A percentile compares a stretch with the other conserved stretches of the same genome.
These are phyloP conservation scores for Seiridium cupressi DNA, from an alignment of 2,329 filamentous ascomycete species.

Conservation along the genomic window DNA sequence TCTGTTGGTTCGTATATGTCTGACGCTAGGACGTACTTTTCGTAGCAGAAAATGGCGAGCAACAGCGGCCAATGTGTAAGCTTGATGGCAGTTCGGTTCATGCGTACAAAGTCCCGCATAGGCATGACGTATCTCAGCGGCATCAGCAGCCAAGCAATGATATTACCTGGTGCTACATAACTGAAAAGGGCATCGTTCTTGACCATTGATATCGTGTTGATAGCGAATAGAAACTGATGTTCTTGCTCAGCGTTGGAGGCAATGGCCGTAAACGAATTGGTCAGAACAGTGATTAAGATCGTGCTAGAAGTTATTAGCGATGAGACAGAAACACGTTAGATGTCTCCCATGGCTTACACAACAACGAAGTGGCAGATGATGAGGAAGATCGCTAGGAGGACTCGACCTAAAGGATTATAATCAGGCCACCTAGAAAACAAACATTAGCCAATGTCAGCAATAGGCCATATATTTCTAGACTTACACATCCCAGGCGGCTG, in stretches of 20 bases:
- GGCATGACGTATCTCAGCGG: constrained; percentile 79
- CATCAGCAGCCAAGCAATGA: constrained; percentile 85
- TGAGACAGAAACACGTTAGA: neutral
- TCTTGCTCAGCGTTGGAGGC: constrained; percentile 92
- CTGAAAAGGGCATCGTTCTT: constrained; percentile 97
- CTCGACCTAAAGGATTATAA: constrained; percentile 77
- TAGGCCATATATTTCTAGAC: constrained; percentile 20
- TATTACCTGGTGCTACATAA: constrained; percentile 87
- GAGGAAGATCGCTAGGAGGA: constrained; percentile 76
- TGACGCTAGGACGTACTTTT: constrained; percentile 73
- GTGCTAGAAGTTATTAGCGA: constrained; percentile 47
- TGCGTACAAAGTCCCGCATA: constrained; percentile 74
- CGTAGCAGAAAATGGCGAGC: constrained; percentile 84
- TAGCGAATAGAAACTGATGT: constrained; percentile 89
- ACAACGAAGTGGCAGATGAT: constrained; percentile 95
- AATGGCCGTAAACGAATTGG: constrained; percentile 94
- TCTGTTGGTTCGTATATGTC: constrained; percentile 81
- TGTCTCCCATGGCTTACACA: constrained; percentile 45
- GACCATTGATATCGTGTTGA: constrained; percentile 97
- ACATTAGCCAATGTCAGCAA: neutral
- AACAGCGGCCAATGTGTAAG: constrained; percentile 84
- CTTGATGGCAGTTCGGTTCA: constrained; percentile 92
- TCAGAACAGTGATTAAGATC: constrained; percentile 91
- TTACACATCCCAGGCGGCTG: constrained; percentile 87
- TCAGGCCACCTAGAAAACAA: constrained; percentile 55